Conservation (phyloP, 1,284 basidiomycete genomes). For the Tilletiopsis washingtonensis region DNA sequence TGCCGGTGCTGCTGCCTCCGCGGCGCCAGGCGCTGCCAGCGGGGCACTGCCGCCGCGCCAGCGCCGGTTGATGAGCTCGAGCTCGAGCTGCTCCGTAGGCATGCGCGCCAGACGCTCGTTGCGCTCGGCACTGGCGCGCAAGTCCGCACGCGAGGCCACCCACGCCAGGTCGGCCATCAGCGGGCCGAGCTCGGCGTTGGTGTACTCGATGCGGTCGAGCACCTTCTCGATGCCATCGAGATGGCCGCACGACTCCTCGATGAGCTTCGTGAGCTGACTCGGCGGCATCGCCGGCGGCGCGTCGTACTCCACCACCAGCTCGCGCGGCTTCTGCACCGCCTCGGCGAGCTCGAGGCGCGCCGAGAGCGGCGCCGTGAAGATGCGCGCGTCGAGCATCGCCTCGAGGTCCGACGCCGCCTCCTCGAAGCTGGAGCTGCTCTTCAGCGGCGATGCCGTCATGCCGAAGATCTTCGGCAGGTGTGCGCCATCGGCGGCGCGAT, state of each 20-base stretch:
- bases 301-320: slow-evolving; percentile 28
- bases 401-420: slow-evolving; percentile 17
- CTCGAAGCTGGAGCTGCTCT: slow-evolving; percentile 7
- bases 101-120: no score
- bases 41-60: no score
- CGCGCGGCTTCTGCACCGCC: slow-evolving; percentile 18
- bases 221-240: slow-evolving; percentile 13
- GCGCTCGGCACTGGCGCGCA: no score
- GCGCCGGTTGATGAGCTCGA: no score
- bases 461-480: slow-evolving; percentile 32
- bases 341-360: slow-evolving; percentile 12
- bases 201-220: slow-evolving; percentile 18
- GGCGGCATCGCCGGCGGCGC: neutral
- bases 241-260: neutral
- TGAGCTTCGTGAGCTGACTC: neutral
- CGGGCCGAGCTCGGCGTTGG: slow-evolving; percentile 15
- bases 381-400: slow-evolving; percentile 17
- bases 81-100: no score
- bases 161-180: slow-evolving; percentile 27
- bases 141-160: slow-evolving; percentile 9
- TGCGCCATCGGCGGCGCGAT: slow-evolving; percentile 6
- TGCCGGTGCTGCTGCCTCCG: neutral
- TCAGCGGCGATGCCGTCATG: slow-evolving; percentile 34
- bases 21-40: neutral
- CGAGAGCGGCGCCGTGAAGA: slow-evolving; percentile 18